Conservation (phyloP, 177 flowering plant genomes). For the Vitis hybrid region DNA sequence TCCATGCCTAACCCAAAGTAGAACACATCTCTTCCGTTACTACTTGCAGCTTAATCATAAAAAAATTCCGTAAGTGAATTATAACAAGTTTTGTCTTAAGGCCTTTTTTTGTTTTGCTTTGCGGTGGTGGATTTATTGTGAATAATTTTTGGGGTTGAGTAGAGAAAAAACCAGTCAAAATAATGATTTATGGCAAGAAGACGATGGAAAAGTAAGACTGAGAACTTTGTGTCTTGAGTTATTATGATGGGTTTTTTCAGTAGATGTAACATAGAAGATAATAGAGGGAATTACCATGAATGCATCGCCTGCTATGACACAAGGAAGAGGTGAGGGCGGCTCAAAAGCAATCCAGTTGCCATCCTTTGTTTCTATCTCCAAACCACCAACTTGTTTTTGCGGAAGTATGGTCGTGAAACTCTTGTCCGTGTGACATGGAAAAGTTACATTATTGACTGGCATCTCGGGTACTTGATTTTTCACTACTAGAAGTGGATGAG, state of each 20-base stretch:
- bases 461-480: slow-evolving; percentile 16
- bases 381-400: slow-evolving; percentile 27
- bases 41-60: too few species aligned
- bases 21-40: background rate
- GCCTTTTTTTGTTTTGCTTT: too few species aligned
- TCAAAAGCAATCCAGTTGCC: slow-evolving; percentile 34
- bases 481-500: slow-evolving; percentile 14
- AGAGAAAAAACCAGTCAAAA: too few species aligned
- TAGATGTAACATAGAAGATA: too few species aligned
- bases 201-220: too few species aligned
- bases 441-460: slow-evolving; percentile 12
- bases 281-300: slow-evolving; percentile 20
- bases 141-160: too few species aligned
- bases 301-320: slow-evolving; percentile 44
- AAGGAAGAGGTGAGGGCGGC: slow-evolving; percentile 30
- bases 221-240: too few species aligned
- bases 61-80: too few species aligned
- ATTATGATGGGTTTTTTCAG: too few species aligned
- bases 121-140: too few species aligned
- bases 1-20: slow-evolving; percentile 39
- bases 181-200: too few species aligned
- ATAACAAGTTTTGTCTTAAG: too few species aligned
- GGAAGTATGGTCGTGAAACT: slow-evolving; percentile 28
- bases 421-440: slow-evolving; percentile 31
- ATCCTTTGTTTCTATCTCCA: slow-evolving; percentile 28